Conservation (phyloP, 371 early-diverging fungal genomes). For the Mortierella sp. region DNA sequence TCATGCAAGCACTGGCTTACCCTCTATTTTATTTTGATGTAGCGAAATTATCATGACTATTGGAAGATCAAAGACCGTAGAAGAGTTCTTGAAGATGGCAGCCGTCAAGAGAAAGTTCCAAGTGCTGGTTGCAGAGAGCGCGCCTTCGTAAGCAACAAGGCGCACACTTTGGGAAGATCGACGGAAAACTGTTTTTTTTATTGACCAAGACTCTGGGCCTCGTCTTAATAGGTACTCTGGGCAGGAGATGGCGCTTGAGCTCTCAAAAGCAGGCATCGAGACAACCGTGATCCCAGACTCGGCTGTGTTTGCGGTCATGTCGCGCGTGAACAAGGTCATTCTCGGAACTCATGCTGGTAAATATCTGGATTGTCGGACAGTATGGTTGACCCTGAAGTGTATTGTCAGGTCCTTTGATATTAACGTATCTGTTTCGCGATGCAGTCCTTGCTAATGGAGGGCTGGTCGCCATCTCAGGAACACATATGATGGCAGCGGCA, state of each 20-base stretch:
- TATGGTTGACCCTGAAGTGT: background rate
- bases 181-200: no score
- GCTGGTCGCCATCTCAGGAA: conserved; percentile 85
- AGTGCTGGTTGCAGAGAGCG: conserved; percentile 93
- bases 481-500: conserved; percentile 86
- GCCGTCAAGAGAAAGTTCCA: conserved; percentile 90
- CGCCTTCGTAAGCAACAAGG: conserved; percentile 77
- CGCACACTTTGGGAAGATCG: no score
- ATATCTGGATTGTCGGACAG: background rate
- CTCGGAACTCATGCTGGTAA: conserved; percentile 90
- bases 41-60: conserved; percentile 96
- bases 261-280: conserved; percentile 88
- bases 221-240: conserved; percentile 73
- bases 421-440: no score
- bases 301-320: conserved; percentile 96
- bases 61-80: conserved; percentile 89
- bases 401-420: background rate
- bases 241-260: conserved; percentile 83
- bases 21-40: background rate
- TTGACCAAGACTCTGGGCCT: background rate
- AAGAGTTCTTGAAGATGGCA: conserved; percentile 87
- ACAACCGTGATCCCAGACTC: conserved; percentile 93
- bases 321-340: conserved; percentile 97
- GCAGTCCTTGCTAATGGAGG: conserved; percentile 94
- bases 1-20: background rate